A percentile compares a stretch with the other conserved stretches of the same genome.
Conservation (phyloP, 257 asterid genomes). For the Eustoma russellianum region DNA sequence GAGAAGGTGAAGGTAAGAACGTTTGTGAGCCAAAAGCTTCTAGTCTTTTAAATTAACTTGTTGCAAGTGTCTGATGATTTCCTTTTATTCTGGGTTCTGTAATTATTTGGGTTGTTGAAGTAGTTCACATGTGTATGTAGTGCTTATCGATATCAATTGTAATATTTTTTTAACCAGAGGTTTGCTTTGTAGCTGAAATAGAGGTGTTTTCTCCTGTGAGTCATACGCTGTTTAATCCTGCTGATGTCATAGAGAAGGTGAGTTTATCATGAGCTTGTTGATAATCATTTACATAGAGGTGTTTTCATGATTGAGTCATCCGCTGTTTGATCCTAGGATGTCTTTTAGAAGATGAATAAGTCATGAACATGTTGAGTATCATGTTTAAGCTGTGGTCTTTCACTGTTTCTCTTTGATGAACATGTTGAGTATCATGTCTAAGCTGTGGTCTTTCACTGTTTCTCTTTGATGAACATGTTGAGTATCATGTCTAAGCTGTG, state of each 20-base stretch:
- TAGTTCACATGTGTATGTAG: neutral
- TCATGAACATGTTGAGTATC: no score
- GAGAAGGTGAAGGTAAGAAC: constrained; percentile 48
- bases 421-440: no score
- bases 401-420: no score
- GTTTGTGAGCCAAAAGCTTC: neutral
- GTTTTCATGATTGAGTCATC: constrained; percentile 82
- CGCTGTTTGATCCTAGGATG: constrained; percentile 78
- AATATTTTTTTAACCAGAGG: constrained; percentile 33
- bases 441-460: no score
- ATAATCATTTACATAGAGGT: constrained; percentile 26
- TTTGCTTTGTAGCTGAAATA: constrained; percentile 45
- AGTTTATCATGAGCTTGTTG: no score
- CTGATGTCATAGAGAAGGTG: constrained; percentile 75
- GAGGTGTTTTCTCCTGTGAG: constrained; percentile 86
- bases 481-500: no score
- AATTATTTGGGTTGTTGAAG: neutral
- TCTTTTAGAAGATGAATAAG: constrained; percentile 50
- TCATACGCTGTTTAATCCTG: constrained; percentile 84
- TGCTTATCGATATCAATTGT: constrained; percentile 1
- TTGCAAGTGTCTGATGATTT: neutral
- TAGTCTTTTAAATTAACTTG: no score
- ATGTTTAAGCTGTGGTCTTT: no score
- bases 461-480: no score
- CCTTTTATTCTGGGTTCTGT: neutral